Percentiles rank a stretch among this genome's conserved stretches.
phyloP scores from a whole-genome alignment of 768 basidiomycete species.

The Boletus sp. region DNA sequence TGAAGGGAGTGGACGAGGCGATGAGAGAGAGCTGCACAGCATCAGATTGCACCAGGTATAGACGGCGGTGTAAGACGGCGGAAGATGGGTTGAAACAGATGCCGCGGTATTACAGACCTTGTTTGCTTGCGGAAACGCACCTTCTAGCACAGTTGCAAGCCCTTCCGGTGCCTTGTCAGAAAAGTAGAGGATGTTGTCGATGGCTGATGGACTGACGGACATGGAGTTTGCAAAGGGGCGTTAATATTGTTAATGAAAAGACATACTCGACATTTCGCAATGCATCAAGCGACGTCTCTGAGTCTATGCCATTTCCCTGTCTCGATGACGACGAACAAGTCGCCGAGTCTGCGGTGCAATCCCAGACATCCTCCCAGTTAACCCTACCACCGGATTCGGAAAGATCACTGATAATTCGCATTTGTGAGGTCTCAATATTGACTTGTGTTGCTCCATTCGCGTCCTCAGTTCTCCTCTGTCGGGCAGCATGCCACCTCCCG shows the following conservation, averaged over 20 bases:
- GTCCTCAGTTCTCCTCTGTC: constrained; percentile 22
- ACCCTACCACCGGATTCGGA: constrained; percentile 15
- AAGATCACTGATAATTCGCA: constrained; percentile 1
- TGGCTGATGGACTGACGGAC: constrained; percentile 14
- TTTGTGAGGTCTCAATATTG: background rate
- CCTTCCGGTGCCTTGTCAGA: constrained; percentile 59
- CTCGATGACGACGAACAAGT: background rate
- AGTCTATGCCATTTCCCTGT: background rate
- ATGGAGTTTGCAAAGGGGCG: background rate
- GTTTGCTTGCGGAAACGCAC: constrained; percentile 40
- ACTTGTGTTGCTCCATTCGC: background rate
- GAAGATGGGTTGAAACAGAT: background rate
- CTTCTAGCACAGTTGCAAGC: constrained; percentile 41
- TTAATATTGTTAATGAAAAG: background rate
- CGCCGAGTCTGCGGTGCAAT: constrained; percentile 19
- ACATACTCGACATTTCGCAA: constrained; percentile 34
- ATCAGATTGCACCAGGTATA: background rate
- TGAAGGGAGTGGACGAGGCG: constrained; percentile 73
- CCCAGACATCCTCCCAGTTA: constrained; percentile 56
- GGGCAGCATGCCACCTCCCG: constrained; percentile 67
- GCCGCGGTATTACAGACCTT: constrained; percentile 40
- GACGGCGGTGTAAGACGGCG: background rate
- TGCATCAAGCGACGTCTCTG: constrained; percentile 34
- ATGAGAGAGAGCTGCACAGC: constrained; percentile 58
- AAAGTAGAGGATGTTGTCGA: constrained; percentile 44